phyloP scores from a whole-genome alignment of 1,139 yeast species.

The Pneumocystis murina region DNA sequence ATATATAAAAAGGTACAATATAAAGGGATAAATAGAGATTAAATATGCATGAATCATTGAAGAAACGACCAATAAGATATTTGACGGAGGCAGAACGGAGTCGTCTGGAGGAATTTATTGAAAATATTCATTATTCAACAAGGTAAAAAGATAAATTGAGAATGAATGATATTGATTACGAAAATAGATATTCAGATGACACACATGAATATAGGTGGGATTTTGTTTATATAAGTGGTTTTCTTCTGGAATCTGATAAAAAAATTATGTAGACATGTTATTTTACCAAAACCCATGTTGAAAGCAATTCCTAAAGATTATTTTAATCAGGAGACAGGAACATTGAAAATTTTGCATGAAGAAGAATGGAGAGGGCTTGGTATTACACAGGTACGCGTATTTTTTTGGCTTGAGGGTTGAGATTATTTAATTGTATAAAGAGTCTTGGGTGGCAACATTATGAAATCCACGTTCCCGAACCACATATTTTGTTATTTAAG shows the following conservation, averaged over 20 bases:
- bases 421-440: conserved; percentile 1
- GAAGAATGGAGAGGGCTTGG: conserved; percentile 99
- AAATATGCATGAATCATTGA: neutral
- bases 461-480: conserved; percentile 97
- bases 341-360: conserved; percentile 74
- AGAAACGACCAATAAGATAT: conserved; percentile 33
- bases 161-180: neutral
- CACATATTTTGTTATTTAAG: conserved; percentile 84
- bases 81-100: conserved; percentile 74
- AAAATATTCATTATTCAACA: conserved; percentile 86
- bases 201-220: conserved; percentile 42
- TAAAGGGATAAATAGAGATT: neutral
- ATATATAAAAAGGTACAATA: too few species aligned
- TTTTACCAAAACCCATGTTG: conserved; percentile 90
- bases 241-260: neutral
- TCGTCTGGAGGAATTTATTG: conserved; percentile 79
- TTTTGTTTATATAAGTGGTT: neutral
- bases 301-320: conserved; percentile 93
- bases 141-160: conserved; percentile 26
- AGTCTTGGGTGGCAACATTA: conserved; percentile 97
- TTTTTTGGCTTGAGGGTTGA: neutral
- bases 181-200: conserved; percentile 63
- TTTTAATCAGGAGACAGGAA: conserved; percentile 88
- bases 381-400: conserved; percentile 50
- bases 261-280: conserved; percentile 53